Base-by-base conservation (phyloP, 78 protist species). In the Protostelium mycophagum region DNA sequence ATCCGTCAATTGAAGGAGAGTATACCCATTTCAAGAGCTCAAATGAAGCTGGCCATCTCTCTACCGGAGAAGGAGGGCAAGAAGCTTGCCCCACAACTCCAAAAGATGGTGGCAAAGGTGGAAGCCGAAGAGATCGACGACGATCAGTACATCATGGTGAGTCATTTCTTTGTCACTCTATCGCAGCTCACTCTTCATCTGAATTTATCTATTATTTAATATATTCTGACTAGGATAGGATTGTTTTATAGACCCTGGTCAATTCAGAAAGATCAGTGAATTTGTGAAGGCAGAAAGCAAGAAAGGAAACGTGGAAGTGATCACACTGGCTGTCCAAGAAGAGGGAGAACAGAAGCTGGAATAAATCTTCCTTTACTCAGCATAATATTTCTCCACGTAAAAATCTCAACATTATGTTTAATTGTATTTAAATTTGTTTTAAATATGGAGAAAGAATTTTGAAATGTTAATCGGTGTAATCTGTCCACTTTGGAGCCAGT, bases 1-100 rank as follows among this genome's bases (percentile, higher is more conserved):
- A 96, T 98, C 37, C 83, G 36, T 35, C 83, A 38, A 28, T 92
- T 98, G 25, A 1, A 86, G 35, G 51, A 87, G 0, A 35, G 88
- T 1, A 90, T 97, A 36, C 95, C 94, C 28, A 94, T 97, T 25
- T 91, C 83, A 31, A 93, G 99, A 35, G 97, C 98, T 0, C 96
- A 87, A 29, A 97, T 97, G 99, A 73, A 88, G 16, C 37, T 97
- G 35, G 91, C 87, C 37, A 83, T 94, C 34, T 34, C 84, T 0
- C 35, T 88, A 34, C 94, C 96, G 0, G 1, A 29, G 23, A 86
- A 88, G 84, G 94, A 63, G n/a, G 90, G 93, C 25, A 90, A 92
- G 90, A 23, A 51, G 34, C 38, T 88, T 0, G 84, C 83, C 25
- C 92, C 84, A n/a, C 88, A 90, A 73, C 29, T 95, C 0, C 83